These are phyloP conservation scores for Spinellus fusiger DNA, from an alignment of 192 early-diverging fungal genomes.

Conservation along the genomic window DNA sequence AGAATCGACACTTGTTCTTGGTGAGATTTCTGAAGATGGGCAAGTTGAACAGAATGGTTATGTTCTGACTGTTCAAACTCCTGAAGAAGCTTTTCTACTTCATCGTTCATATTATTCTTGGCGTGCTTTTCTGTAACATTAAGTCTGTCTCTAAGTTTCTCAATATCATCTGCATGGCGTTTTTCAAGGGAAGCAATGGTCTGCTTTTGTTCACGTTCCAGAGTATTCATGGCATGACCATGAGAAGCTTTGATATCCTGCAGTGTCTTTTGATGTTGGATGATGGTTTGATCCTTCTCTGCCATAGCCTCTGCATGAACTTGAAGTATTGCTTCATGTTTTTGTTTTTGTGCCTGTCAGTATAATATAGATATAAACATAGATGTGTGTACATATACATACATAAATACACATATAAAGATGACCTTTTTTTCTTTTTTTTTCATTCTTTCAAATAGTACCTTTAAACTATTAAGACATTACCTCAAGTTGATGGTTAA, in stretches of 20 bases:
- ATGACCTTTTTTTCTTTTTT: neutral
- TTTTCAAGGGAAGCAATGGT: neutral
- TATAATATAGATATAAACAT: neutral
- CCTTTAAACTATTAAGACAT: neutral
- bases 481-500: conserved; percentile 31
- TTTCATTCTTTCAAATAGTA: neutral
- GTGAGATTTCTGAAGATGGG: conserved; percentile 19
- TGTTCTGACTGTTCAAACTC: conserved; percentile 33
- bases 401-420: too few species aligned
- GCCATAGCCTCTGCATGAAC: conserved; percentile 22
- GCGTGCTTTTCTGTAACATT: conserved; percentile 10
- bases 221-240: conserved; percentile 3
- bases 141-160: conserved; percentile 7
- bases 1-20: conserved; percentile 20
- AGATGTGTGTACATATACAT: neutral
- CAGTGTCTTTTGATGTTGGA: conserved; percentile 22
- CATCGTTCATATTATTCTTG: conserved; percentile 18
- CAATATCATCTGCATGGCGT: conserved; percentile 10
- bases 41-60: conserved; percentile 22
- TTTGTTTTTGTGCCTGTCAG: conserved; percentile 24
- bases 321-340: conserved; percentile 21
- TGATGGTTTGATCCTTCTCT: conserved; percentile 19
- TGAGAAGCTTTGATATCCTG: conserved; percentile 11
- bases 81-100: conserved; percentile 19
- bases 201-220: conserved; percentile 17